Percentiles rank a stretch among this genome's conserved stretches.
Evolutionary conservation across 495 filamentous ascomycete genomes (phyloP).

Genomic region (Darksidea phi): DNA sequence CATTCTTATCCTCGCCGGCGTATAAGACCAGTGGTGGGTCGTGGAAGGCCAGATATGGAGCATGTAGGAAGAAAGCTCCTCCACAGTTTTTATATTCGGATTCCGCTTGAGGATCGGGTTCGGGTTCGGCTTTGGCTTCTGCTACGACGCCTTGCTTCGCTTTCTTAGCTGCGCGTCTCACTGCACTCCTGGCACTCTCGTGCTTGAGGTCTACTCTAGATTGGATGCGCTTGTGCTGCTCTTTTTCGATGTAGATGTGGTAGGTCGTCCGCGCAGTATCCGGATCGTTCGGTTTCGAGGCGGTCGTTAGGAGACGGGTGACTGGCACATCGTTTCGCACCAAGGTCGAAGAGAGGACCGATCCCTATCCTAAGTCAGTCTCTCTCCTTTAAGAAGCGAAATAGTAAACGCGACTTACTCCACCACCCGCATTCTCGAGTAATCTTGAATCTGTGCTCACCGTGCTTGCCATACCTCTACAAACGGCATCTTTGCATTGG

Average conservation of each 20-base stretch:
- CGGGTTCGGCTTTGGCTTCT: background rate
- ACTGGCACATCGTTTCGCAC: background rate
- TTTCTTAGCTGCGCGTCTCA: background rate
- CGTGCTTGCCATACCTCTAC: no score
- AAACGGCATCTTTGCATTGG: no score
- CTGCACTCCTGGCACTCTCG: background rate
- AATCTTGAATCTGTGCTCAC: no score
- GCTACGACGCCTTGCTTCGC: background rate
- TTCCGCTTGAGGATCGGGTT: background rate
- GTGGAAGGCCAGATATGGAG: constrained; percentile 30
- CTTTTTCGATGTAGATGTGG: constrained; percentile 21
- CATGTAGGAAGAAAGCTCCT: constrained; percentile 29
- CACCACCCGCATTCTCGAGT: no score
- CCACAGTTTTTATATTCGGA: background rate
- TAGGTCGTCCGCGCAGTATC: constrained; percentile 9
- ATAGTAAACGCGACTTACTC: no score
- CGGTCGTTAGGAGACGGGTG: background rate
- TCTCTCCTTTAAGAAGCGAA: no score
- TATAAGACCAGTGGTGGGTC: constrained; percentile 28
- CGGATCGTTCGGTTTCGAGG: background rate
- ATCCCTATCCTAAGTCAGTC: no score
- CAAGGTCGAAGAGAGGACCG: background rate
- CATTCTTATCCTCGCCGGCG: constrained; percentile 11
- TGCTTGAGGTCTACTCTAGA: constrained; percentile 8
- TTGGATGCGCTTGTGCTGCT: constrained; percentile 2